Base-by-base conservation (phyloP, 768 basidiomycete genomes). In the Goffeauzyma gilvescens region DNA sequence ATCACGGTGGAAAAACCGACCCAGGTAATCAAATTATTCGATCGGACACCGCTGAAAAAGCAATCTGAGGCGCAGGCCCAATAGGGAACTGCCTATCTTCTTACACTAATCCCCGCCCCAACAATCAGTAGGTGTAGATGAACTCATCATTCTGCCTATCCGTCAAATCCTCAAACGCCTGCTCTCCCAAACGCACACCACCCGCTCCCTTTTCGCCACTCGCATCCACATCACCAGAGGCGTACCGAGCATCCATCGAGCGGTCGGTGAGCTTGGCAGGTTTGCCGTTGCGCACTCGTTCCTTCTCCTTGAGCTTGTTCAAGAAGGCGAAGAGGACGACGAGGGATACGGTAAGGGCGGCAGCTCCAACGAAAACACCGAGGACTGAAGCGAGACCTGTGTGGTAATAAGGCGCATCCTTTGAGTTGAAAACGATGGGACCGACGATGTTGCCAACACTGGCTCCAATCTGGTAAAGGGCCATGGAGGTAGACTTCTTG, bases 401-500 rank as follows among this genome's bases (percentile, higher is more conserved):
- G n/a, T 44, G 30, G 44, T 58, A 60, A 18, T 42, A 32, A 1
- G 57, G 58, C 7, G 44, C 49, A 37, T 64, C 59, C 21, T 49
- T 46, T 22, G 54, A 32, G 22, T 52, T 47, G 55, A 64, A 64
- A 15, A 64, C 47, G 26, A 63, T 53, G 2, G 65, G 62, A 15
- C 50, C 53, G 42, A 58, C 50, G 37, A 62, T 58, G 48, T 64
- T 60, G 15, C 63, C 60, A n/a, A 44, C 52, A 3, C 47, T 47
- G 5, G 46, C 42, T 24, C 52, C 44, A n/a, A 67, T 62, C 45
- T 71, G 70, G 44, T 68, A 61, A 6, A 69, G 46, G 3, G 68
- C 68, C 20, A 69, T 70, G 5, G 66, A 67, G 39, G 65, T 59
- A 3, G 59, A 50, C 38, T 59, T 59, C 48, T 59, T 60, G 41